Evolutionary conservation across 1,139 yeast genomes (phyloP), one percentile per base, ranked within the genome.

Genomic region (Williopsis jadinii): DNA sequence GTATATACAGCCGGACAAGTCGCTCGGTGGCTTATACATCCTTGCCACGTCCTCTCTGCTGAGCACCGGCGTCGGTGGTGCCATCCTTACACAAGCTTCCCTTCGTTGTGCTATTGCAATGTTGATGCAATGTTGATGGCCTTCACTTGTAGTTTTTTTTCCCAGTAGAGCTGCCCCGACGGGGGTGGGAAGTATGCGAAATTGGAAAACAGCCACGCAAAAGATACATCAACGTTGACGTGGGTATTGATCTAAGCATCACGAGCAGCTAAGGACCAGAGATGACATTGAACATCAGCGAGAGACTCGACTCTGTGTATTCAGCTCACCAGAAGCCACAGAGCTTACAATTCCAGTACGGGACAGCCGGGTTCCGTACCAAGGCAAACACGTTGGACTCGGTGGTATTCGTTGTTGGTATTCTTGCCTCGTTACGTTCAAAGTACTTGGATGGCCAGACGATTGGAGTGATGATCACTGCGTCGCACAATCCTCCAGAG

Each of bases 291-390:
- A 43, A 44, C 28, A 41, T 53, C 24, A 39, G 35, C 12, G 36
- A 39, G 2, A 48, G 44, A 26, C 31, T 54, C n/a, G 36, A 41
- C 3, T 41, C 43, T 34, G 34, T 38, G 38, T 53, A 52, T 36
- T 3, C 45, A 2, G 3, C 41, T 2, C 59, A 55, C 71, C 75
- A 14, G 70, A 71, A 51, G 30, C 76, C 83, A 0, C 66, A 65
- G 12, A 68, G 64, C 15, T 56, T 71, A 37, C 58, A 52, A 3
- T 83, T 75, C 58, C 63, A 75, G 13, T 92, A 92, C 59, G 99
- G 99, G 14, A 92, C 99, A 1, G 98, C 99, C 1, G 99, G 99
- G 9, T 92, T 94, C 67, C 77, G 99, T 49, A 81, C 82, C 68
- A 68, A 76, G 42, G 92, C 95, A 5, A 60, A 64, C 36, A 61